These are phyloP conservation scores for Diaporthe australafricana DNA, from an alignment of 2,329 filamentous ascomycete species.

Conservation along the genomic window DNA sequence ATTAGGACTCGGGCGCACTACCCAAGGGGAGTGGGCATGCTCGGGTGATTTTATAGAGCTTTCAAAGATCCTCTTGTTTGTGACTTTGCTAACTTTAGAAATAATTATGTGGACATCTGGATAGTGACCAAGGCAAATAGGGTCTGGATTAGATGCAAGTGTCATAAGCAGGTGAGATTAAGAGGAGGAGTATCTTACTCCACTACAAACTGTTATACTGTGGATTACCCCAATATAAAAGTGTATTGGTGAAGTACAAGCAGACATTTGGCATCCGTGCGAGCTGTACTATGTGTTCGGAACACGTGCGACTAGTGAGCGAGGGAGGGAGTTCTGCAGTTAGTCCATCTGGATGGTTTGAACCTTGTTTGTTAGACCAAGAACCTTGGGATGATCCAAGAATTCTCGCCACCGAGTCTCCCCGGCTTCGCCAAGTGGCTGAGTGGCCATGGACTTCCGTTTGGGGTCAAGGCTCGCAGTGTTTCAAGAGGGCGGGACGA, in stretches of 20 bases:
- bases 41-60: too few relatives aligned
- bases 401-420: constrained; percentile 3
- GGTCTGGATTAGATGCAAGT: too few relatives aligned
- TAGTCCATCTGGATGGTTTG: neutral
- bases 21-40: too few relatives aligned
- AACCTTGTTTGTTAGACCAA: neutral
- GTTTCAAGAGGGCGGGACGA: constrained; percentile 26
- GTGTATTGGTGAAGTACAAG: neutral
- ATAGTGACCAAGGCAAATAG: too few relatives aligned
- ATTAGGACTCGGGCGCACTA: too few relatives aligned
- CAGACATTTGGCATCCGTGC: neutral
- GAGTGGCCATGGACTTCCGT: neutral
- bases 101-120: too few relatives aligned
- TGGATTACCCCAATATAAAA: too few relatives aligned
- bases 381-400: constrained; percentile 4
- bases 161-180: neutral
- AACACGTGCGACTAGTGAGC: neutral
- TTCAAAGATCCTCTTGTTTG: too few relatives aligned
- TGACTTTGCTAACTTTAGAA: too few relatives aligned
- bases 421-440: neutral
- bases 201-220: neutral
- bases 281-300: neutral
- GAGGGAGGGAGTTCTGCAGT: neutral
- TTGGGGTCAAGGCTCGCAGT: neutral
- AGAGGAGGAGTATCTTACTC: neutral